Evolutionary conservation across 768 basidiomycete species (phyloP), one percentile per base, ranked within the genome.

Genomic region (Baorangia bicolor): DNA sequence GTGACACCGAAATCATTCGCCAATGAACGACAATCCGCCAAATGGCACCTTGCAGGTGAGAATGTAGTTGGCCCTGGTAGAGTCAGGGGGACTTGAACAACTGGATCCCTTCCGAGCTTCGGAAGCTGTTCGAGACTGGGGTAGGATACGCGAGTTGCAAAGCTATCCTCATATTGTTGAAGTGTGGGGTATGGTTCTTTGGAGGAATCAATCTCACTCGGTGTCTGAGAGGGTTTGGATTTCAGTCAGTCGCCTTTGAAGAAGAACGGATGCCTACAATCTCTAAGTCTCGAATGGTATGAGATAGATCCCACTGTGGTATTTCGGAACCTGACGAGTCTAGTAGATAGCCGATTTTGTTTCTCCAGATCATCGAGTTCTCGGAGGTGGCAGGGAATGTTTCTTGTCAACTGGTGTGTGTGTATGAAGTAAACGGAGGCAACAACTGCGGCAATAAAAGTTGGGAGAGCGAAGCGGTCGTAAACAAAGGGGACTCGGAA

Each of bases 221-320:
- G 67, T 12, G 66, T 62, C 74, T 77, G 56, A 20, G 51, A 53
- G 25, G 23, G 18, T 38, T 14, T 16, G 31, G 31, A 30, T 11
- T 27, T 64, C 30, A 50, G 52, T 47, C 54, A 46, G 40, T 45
- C 43, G 21, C 21, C 31, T 23, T 11, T 46, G 9, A 33, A 49
- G 21, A 50, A 42, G 21, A 35, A 39, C 16, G 7, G 8, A 35
- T n/a, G 53, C 63, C 39, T 53, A 77, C 76, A 43, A 68, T 66
- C 38, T 68, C 65, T 23, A 66, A 49, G 49, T 69, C 69, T 21
- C 56, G 68, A n/a, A 66, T 55, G 11, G 60, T 56, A 43, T 51
- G 49, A 39, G 63, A 58, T 20, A 69, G 37, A 38, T 53, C 61
- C 37, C 65, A 63, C 9, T 64, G 67, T 20, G 63, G 56, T 37